phyloP scores from a whole-genome alignment of 345 rosid genomes.

The Reutealis trisperma region DNA sequence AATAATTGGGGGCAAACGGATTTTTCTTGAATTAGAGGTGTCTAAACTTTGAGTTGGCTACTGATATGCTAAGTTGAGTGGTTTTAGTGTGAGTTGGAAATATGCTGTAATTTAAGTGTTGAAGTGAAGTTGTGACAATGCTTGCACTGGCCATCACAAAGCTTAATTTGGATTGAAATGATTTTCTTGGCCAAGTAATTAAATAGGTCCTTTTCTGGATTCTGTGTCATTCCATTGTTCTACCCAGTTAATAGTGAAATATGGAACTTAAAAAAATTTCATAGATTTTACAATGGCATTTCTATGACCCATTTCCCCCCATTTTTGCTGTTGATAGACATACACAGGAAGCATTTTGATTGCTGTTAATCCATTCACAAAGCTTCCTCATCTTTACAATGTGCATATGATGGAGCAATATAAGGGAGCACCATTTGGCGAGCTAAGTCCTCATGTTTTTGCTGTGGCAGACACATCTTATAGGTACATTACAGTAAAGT shows the following conservation, averaged over 20 bases:
- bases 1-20: neutral
- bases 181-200: neutral
- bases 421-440: slow-evolving; percentile 95
- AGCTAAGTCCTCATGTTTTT: slow-evolving; percentile 98
- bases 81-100: neutral
- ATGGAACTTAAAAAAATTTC: neutral
- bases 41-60: neutral
- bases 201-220: neutral
- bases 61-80: neutral
- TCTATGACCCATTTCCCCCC: neutral
- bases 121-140: neutral
- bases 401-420: slow-evolving; percentile 99
- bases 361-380: slow-evolving; percentile 96
- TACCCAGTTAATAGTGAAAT: neutral
- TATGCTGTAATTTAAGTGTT: neutral
- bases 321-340: slow-evolving; percentile 51
- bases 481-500: slow-evolving; percentile 50
- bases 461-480: slow-evolving; percentile 98
- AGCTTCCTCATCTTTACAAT: slow-evolving; percentile 97
- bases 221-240: neutral
- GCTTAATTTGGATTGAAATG: neutral
- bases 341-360: slow-evolving; percentile 98
- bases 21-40: slow-evolving; percentile 1
- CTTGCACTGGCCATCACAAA: neutral
- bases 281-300: slow-evolving; percentile 11